Conservation (phyloP, 2,329 filamentous ascomycete species). For the Pseudocercospora fuligena region DNA sequence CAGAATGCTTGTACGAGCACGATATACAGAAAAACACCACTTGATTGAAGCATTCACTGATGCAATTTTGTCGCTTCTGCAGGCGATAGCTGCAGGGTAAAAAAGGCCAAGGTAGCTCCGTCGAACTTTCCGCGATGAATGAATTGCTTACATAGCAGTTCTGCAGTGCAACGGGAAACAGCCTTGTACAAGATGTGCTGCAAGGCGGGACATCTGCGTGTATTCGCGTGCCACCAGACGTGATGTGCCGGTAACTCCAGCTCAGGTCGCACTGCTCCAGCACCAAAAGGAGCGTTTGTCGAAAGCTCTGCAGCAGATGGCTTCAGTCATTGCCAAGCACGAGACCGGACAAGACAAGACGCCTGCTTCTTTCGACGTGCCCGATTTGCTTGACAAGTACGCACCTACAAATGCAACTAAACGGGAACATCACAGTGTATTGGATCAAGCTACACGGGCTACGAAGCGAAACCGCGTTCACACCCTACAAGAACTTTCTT, state of each 20-base stretch:
- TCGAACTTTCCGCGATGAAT: neutral
- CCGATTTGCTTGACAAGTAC: neutral
- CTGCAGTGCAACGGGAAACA: constrained; percentile 8
- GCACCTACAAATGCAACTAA: neutral
- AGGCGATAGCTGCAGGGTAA: neutral
- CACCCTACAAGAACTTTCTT: too few species aligned
- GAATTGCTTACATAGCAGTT: neutral
- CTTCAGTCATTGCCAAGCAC: neutral
- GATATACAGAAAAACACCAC: neutral
- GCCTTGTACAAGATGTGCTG: neutral
- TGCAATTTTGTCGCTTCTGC: neutral
- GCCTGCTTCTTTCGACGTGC: neutral
- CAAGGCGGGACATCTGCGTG: neutral
- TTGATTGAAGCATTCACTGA: neutral
- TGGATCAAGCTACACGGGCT: neutral
- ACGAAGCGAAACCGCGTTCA: neutral
- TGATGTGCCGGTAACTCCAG: neutral
- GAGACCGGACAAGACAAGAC: neutral
- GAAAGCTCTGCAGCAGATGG: neutral
- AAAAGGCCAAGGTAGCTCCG: neutral
- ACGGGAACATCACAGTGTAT: neutral
- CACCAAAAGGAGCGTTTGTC: neutral
- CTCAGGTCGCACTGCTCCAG: neutral
- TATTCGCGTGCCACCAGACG: constrained; percentile 6
- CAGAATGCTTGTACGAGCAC: constrained; percentile 4